phyloP scores from a whole-genome alignment of 1,284 basidiomycete genomes.

The Ganoderma multipileum region DNA sequence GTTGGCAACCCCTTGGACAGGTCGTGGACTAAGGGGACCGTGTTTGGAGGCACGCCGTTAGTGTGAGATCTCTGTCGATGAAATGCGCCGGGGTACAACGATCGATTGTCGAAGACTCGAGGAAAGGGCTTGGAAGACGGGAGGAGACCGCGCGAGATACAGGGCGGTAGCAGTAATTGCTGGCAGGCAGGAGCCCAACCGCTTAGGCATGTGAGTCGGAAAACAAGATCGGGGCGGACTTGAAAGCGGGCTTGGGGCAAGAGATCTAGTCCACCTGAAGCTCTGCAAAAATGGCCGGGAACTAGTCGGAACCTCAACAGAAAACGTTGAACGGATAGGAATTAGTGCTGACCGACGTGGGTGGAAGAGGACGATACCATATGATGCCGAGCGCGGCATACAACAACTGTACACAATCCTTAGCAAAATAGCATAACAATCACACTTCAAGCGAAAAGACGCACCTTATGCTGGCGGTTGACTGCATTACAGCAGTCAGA shows the following conservation, averaged over 20 bases:
- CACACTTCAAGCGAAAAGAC: neutral
- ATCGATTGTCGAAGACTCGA: neutral
- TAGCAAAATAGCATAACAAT: neutral
- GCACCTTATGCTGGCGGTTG: constrained; percentile 8
- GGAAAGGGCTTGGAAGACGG: neutral
- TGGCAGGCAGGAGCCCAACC: neutral
- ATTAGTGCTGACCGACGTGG: neutral
- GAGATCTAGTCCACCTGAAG: neutral
- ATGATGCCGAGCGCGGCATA: neutral
- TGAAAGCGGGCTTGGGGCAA: neutral
- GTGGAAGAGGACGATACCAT: neutral
- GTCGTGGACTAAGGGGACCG: neutral
- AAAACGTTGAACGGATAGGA: neutral
- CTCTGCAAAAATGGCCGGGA: neutral
- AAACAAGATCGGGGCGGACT: neutral
- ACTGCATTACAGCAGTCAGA: neutral
- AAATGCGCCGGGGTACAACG: neutral
- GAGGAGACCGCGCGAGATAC: neutral
- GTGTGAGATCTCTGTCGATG: neutral
- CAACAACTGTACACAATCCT: neutral
- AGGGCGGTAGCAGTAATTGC: neutral
- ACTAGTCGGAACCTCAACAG: neutral
- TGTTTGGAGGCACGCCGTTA: neutral
- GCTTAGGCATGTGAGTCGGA: neutral
- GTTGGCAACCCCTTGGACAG: neutral